Percentiles rank a stretch among this genome's conserved stretches.
Evolutionary conservation across 1,284 basidiomycete species (phyloP).

Genomic region (Vanrija humicola): DNA sequence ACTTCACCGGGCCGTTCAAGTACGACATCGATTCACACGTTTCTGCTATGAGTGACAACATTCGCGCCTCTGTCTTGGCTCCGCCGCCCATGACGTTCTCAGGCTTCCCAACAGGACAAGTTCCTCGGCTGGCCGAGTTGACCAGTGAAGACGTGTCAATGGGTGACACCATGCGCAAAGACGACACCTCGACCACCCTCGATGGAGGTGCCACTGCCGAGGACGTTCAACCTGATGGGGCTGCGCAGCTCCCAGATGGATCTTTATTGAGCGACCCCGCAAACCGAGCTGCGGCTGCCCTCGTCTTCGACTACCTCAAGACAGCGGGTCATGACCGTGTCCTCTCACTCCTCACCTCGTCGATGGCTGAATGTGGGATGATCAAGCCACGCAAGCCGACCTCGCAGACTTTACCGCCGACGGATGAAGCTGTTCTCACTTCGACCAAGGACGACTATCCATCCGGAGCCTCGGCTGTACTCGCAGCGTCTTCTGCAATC

Average conservation of each 20-base stretch:
- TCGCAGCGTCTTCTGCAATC: neutral
- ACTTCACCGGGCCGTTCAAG: conserved; percentile 76
- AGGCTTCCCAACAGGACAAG: neutral
- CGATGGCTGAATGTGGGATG: conserved; percentile 19
- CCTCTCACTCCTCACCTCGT: conserved; percentile 5
- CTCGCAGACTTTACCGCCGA: too few relatives aligned
- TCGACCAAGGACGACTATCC: neutral
- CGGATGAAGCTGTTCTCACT: neutral
- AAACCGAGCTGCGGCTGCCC: conserved; percentile 56
- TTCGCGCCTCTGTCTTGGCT: conserved; percentile 2
- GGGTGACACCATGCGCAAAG: neutral
- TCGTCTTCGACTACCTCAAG: conserved; percentile 71
- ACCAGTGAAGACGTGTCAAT: neutral
- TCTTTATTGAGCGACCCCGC: conserved; percentile 11
- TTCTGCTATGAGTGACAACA: conserved; percentile 22
- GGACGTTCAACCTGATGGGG: neutral
- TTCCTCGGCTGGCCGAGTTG: conserved; percentile 6
- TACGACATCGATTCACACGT: conserved; percentile 83
- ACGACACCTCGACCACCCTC: neutral
- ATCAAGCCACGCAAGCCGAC: neutral
- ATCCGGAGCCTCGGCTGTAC: neutral
- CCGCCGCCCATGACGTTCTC: conserved; percentile 4
- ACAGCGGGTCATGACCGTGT: conserved; percentile 74
- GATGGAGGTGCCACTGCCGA: neutral
- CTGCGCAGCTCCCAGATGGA: conserved; percentile 2